A percentile compares a stretch with the other conserved stretches of the same genome.
Conservation (phyloP, 768 basidiomycete genomes). For the Rhodotorula paludigena region DNA sequence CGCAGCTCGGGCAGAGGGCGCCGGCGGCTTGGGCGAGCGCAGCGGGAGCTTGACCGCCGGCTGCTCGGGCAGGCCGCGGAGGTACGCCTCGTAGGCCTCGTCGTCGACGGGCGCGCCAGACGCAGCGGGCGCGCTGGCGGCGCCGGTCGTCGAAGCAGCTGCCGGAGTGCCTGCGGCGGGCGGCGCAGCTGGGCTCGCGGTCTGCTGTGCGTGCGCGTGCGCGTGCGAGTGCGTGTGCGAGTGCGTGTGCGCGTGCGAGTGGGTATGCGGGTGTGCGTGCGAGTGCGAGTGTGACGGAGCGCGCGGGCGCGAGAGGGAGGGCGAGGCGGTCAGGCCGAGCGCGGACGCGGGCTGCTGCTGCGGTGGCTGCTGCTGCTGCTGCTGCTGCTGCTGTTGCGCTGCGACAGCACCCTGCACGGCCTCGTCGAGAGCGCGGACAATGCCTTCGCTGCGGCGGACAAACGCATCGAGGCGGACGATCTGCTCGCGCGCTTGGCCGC, state of each 20-base stretch:
- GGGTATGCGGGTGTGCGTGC: background rate
- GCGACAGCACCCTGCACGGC: background rate
- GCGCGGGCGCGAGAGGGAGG: background rate
- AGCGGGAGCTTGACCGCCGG: constrained; percentile 22
- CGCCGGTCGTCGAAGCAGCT: background rate
- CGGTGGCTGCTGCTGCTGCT: background rate
- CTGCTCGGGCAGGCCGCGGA: constrained; percentile 18
- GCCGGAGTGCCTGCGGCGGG: background rate
- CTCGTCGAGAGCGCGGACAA: constrained; percentile 17
- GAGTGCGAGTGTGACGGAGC: background rate
- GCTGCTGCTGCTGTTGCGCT: background rate
- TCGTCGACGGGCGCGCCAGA: background rate
- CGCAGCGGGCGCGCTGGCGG: background rate
- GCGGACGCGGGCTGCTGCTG: background rate
- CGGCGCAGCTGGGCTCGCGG: background rate
- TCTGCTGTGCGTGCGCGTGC: background rate
- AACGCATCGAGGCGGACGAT: constrained; percentile 18
- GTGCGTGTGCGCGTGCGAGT: background rate
- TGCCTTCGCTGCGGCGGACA: constrained; percentile 12
- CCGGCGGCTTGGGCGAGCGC: background rate
- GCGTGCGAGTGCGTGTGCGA: background rate
- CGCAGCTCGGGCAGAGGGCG: background rate
- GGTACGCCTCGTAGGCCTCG: constrained; percentile 31
- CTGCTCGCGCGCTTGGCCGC: constrained; percentile 8
- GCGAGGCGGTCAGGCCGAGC: no score